Evolutionary conservation across 768 basidiomycete genomes (phyloP).

Genomic region (Cystofilobasidium bisporidii): DNA sequence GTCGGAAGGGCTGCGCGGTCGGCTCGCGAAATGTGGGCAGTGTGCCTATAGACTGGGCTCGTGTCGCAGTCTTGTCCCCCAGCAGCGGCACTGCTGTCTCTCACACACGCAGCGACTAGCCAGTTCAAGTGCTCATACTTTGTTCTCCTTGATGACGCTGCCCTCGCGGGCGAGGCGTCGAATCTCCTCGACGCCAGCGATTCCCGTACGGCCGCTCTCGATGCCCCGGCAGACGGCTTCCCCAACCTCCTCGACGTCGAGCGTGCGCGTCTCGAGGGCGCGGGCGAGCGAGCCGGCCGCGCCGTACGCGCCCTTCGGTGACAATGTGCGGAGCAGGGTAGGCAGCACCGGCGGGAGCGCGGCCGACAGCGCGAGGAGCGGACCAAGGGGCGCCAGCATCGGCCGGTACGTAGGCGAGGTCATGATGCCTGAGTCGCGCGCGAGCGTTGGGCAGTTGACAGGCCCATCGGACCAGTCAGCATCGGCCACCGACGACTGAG

Average conservation of each 20-base stretch:
- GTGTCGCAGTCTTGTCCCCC: too few species aligned
- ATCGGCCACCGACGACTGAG: too few species aligned
- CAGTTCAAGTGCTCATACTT: too few species aligned
- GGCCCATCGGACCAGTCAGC: too few species aligned
- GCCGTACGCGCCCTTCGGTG: conserved; percentile 34
- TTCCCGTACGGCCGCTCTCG: conserved; percentile 8
- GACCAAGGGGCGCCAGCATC: conserved; percentile 73
- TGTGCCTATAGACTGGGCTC: too few species aligned
- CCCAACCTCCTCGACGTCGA: conserved; percentile 93
- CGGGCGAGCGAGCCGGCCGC: conserved; percentile 32
- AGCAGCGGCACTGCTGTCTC: too few species aligned
- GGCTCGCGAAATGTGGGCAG: too few species aligned
- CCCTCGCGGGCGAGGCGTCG: neutral
- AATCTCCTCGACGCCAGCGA: conserved; percentile 5
- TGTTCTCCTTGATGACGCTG: conserved; percentile 4
- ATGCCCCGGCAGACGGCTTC: conserved; percentile 52
- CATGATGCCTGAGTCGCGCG: conserved; percentile 62
- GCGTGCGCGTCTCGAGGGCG: conserved; percentile 70
- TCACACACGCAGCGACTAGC: too few species aligned
- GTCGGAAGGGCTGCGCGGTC: too few species aligned
- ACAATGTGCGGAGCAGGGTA: conserved; percentile 51
- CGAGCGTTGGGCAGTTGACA: neutral
- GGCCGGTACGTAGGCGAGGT: conserved; percentile 93
- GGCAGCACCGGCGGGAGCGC: conserved; percentile 61
- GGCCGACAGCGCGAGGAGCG: conserved; percentile 70